Conservation (phyloP, 2,329 filamentous ascomycete species). For the Aschersonia sp. region DNA sequence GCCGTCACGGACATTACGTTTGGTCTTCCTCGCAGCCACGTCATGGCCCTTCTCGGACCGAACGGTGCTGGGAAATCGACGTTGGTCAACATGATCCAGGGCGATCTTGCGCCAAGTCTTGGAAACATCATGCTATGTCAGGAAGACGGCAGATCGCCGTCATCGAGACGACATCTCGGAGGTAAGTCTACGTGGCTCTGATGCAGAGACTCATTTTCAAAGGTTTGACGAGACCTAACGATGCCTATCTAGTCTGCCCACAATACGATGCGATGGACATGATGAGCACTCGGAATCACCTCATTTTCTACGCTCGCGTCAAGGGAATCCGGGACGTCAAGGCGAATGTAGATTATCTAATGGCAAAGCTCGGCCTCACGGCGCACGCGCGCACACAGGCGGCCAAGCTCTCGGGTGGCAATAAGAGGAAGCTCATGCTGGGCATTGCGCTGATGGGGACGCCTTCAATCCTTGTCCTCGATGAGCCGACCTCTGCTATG, state of each 20-base stretch:
- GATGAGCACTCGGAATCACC: slow-evolving; percentile 70
- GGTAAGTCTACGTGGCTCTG: slow-evolving; percentile 26
- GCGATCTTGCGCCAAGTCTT: slow-evolving; percentile 54
- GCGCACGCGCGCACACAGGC: slow-evolving; percentile 58
- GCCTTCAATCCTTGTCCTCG: slow-evolving; percentile 64
- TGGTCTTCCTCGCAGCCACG: slow-evolving; percentile 56
- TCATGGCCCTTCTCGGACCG: slow-evolving; percentile 70
- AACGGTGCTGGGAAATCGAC: slow-evolving; percentile 82
- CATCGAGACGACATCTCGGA: slow-evolving; percentile 52
- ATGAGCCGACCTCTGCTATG: slow-evolving; percentile 73
- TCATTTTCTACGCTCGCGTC: slow-evolving; percentile 68
- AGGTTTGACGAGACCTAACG: background rate
- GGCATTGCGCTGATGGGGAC: slow-evolving; percentile 82
- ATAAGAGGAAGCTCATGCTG: slow-evolving; percentile 71
- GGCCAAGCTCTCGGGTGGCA: slow-evolving; percentile 64
- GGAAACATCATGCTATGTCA: slow-evolving; percentile 61
- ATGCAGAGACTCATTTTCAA: background rate
- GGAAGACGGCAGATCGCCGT: slow-evolving; percentile 39
- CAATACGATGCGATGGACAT: slow-evolving; percentile 72
- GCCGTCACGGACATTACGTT: slow-evolving; percentile 74
- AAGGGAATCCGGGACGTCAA: slow-evolving; percentile 58
- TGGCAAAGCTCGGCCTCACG: slow-evolving; percentile 57
- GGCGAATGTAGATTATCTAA: slow-evolving; percentile 57
- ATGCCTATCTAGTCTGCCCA: slow-evolving; percentile 64
- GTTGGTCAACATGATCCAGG: slow-evolving; percentile 68